Evolutionary conservation across 2,329 filamentous ascomycete species (phyloP).

Genomic region (Colletotrichum sp.): DNA sequence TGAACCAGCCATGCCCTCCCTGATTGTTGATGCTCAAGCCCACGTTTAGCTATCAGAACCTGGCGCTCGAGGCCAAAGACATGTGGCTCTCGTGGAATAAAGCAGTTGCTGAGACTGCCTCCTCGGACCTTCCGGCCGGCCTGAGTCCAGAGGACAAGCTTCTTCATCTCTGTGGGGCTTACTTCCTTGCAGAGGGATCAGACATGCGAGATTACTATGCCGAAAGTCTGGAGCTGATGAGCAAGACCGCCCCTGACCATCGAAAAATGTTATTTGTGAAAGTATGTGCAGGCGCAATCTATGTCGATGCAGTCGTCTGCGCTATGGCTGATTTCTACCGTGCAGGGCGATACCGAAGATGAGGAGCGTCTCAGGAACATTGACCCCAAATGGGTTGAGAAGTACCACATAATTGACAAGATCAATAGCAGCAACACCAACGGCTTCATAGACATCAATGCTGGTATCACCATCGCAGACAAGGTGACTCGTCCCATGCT

Average conservation of each 20-base stretch:
- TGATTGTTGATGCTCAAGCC: not conserved
- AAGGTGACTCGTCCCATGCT: conserved; percentile 20
- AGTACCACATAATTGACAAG: conserved; percentile 26
- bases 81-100: conserved; percentile 34
- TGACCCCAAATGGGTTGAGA: conserved; percentile 26
- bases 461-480: conserved; percentile 30
- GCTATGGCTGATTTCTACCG: not conserved
- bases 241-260: not conserved
- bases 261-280: not conserved
- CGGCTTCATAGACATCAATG: conserved; percentile 29
- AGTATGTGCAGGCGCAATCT: not conserved
- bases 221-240: conserved; percentile 21
- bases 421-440: conserved; percentile 27
- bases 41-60: conserved; percentile 19
- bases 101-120: conserved; percentile 13
- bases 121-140: conserved; percentile 24
- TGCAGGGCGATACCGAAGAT: not conserved
- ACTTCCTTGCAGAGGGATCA: not conserved
- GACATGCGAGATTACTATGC: conserved; percentile 21
- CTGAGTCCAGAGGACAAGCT: conserved; percentile 26
- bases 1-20: not conserved
- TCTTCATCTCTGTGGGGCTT: conserved; percentile 23
- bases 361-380: conserved; percentile 18
- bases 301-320: not conserved
- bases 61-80: conserved; percentile 34